Base-by-base conservation (phyloP, 1,284 basidiomycete species). In the Trametes sp. region DNA sequence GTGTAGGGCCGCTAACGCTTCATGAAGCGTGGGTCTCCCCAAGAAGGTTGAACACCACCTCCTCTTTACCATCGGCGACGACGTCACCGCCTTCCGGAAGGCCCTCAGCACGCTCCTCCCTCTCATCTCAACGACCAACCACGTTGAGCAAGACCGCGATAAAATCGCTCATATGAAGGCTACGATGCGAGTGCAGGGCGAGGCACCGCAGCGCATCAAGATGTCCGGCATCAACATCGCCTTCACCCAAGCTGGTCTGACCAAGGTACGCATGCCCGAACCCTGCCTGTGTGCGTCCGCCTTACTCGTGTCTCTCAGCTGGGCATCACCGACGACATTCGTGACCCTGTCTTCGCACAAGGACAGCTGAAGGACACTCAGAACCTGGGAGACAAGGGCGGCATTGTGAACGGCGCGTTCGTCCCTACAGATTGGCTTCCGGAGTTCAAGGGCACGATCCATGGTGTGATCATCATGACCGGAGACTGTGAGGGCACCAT, bases 401-500 rank as follows among this genome's bases (percentile, higher is more conserved):
- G 19, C 16, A 1, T 38, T 41, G 16, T 29, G 16, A 31, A 38
- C 71, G 70, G 2, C 75, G 3, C 42, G 76, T 33, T 33, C 11
- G 31, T 6, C 31, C 19, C 70, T 11, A 33, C 66, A 10, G 65
- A 72, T 29, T 78, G 80, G 80, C 65, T 75, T n/a, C 52, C 71
- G 4, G 74, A 63, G 1, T 80, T 80, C 68, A 74, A 73, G 59
- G 71, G 68, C 2, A 68, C 59, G n/a, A 72, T 80, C 46, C 73
- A 81, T 50, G 78, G 78, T 14, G 70, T 78, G 21, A 64, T 79
- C 29, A 63, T 79, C 19, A 68, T 80, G 31, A 72, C 76, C 1
- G 76, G 76, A 5, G 75, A 78, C 50, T 75, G 70, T 2, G 56
- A 57, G 9, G 31, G 48, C 1, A 69, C 70, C 11, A 59, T 74